Evolutionary conservation across 306 rosid genomes (phyloP), one percentile per base, ranked within the genome.

Genomic region (Lagenaria siceraria): DNA sequence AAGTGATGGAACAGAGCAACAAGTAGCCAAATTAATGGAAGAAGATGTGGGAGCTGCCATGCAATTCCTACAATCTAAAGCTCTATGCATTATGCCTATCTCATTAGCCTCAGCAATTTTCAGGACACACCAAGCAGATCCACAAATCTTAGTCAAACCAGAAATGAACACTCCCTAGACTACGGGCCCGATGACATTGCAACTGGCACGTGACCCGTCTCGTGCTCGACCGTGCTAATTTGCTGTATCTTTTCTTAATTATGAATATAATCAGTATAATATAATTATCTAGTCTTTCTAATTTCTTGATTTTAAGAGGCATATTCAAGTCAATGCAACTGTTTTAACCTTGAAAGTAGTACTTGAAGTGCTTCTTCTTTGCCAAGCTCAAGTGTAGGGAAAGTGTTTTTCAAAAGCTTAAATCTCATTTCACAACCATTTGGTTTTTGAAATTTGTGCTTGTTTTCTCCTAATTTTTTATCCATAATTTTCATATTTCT

Each of bases 41-140:
- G 97, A 92, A 84, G 97, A 96, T 77, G 87, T 96, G 18, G 99
- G 99, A 86, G 97, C 98, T 74, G 99, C 99, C 54, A 90, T 92
- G 98, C 99, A 95, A 69, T 87, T 88, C 82, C 99, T 95, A 78
- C 99, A 95, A 84, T 88, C 99, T 77, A 95, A 92, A 85, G 96
- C 97, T 42, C 98, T 95, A 11, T 95, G 99, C 84, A 92, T 95
- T 82, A 95, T 95, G 99, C 99, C 99, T 3, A 83, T 95, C 78
- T 95, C 99, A 8, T 89, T 95, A n/a, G 97, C 99, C 76, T 91
- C 99, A 1, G 93, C 97, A 15, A 95, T 95, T 73, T 92, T 95
- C 75, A 82, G 85, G 48, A 86, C 92, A 62, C 93, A 91, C 58
- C 96, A 90, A 71, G 82, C 90, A 1, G 96, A 92, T 14, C 68